Evolutionary conservation across 306 rosid genomes (phyloP).

Genomic region (Calophaca sinica): DNA sequence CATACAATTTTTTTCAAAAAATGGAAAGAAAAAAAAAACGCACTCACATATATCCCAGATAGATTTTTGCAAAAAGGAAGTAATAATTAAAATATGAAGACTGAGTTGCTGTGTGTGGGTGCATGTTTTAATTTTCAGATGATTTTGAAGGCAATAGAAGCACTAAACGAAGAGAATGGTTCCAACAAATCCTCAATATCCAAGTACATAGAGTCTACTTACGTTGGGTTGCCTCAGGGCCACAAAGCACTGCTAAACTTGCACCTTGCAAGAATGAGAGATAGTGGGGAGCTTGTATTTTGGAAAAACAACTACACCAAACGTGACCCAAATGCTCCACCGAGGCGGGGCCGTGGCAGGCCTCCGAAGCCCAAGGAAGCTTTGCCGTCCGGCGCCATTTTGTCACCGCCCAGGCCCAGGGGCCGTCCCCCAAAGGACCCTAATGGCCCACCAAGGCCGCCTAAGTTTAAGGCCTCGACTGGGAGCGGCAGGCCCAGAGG

Average conservation of each 20-base stretch:
- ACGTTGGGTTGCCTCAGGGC: slow-evolving; percentile 73
- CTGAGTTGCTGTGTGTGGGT: neutral
- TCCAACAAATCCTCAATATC: slow-evolving; percentile 82
- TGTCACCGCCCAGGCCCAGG: slow-evolving; percentile 51
- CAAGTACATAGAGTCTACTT: slow-evolving; percentile 75
- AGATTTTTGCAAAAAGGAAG: too few relatives aligned
- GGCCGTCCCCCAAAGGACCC: slow-evolving; percentile 78
- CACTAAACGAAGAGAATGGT: slow-evolving; percentile 61
- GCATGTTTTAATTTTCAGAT: slow-evolving; percentile 53
- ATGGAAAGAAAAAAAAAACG: too few relatives aligned
- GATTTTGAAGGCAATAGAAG: slow-evolving; percentile 73
- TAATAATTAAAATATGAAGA: neutral
- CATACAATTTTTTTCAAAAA: too few relatives aligned
- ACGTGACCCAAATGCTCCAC: slow-evolving; percentile 69
- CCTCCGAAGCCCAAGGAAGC: slow-evolving; percentile 65
- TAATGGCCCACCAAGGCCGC: slow-evolving; percentile 52
- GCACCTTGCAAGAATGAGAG: slow-evolving; percentile 76
- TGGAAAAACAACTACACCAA: slow-evolving; percentile 80
- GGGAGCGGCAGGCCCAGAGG: slow-evolving; percentile 71
- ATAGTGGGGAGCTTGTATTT: slow-evolving; percentile 64
- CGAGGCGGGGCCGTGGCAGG: slow-evolving; percentile 80
- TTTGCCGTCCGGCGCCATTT: neutral
- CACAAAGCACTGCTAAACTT: slow-evolving; percentile 63
- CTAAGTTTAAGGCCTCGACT: slow-evolving; percentile 44
- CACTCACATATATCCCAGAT: too few relatives aligned